Conservation (phyloP, 2,329 filamentous ascomycete genomes). For the Cladosporium sp. region DNA sequence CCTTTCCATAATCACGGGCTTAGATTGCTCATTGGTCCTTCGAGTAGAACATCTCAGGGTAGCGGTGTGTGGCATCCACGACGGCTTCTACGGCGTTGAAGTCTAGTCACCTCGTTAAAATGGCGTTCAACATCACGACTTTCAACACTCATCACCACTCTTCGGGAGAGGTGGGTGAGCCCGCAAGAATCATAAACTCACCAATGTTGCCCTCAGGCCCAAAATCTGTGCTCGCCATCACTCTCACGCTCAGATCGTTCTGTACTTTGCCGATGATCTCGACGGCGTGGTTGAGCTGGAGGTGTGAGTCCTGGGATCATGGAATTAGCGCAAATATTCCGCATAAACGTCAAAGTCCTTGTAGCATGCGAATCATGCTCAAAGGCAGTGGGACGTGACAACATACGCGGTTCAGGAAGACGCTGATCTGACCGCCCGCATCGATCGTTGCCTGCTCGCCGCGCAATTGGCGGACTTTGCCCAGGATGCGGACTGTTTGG, state of each 20-base stretch:
- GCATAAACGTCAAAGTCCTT: not conserved
- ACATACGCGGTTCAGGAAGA: conserved; percentile 67
- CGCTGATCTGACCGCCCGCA: conserved; percentile 69
- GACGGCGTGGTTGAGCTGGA: conserved; percentile 64
- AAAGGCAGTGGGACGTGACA: conserved; percentile 11
- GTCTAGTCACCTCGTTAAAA: conserved; percentile 52
- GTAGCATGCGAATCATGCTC: not conserved
- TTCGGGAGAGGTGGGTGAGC: too few species aligned
- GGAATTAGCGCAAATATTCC: too few species aligned
- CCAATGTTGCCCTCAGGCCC: conserved; percentile 58
- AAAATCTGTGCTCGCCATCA: conserved; percentile 65
- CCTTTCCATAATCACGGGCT: too few species aligned
- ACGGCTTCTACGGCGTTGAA: conserved; percentile 71
- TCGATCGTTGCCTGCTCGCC: conserved; percentile 79
- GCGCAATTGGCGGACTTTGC: conserved; percentile 76
- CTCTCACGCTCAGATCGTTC: conserved; percentile 66
- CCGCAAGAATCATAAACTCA: conserved; percentile 41
- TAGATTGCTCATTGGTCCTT: conserved; percentile 25
- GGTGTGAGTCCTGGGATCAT: conserved; percentile 61
- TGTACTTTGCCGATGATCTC: conserved; percentile 80
- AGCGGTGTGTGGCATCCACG: conserved; percentile 78
- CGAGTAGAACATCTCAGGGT: conserved; percentile 76
- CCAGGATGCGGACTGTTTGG: conserved; percentile 76
- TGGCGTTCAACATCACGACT: too few species aligned
- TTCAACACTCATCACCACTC: too few species aligned